Evolutionary conservation across 106 monocot species (phyloP).

Genomic region (Amphibolis antarctica): DNA sequence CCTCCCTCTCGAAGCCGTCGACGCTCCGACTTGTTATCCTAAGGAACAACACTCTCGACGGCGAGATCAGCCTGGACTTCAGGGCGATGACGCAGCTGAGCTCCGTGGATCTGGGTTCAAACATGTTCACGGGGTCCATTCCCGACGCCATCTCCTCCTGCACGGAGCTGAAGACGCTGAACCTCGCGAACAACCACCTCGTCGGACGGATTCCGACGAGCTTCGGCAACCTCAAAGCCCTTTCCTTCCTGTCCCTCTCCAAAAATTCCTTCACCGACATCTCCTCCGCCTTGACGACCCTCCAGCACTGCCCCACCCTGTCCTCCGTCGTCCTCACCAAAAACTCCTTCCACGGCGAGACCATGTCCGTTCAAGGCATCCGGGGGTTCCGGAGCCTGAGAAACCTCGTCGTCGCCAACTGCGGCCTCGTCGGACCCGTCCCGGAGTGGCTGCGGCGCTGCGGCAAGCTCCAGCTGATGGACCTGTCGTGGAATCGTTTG

Average conservation of each 20-base stretch:
- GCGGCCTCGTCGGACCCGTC: slow-evolving; percentile 43
- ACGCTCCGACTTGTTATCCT: slow-evolving; percentile 36
- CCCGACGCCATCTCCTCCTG: slow-evolving; percentile 41
- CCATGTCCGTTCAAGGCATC: slow-evolving; percentile 37
- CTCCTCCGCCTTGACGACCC: slow-evolving; percentile 31
- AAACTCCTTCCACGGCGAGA: slow-evolving; percentile 46
- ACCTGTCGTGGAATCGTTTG: slow-evolving; percentile 74
- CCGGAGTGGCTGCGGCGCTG: slow-evolving; percentile 54
- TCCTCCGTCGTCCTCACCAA: slow-evolving; percentile 43
- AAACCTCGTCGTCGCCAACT: slow-evolving; percentile 47
- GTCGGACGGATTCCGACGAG: slow-evolving; percentile 51
- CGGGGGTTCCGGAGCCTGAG: slow-evolving; percentile 45
- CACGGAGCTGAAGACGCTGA: slow-evolving; percentile 32
- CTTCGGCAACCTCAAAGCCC: slow-evolving; percentile 38
- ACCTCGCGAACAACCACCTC: slow-evolving; percentile 57
- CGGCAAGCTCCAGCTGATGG: slow-evolving; percentile 41
- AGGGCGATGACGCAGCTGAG: slow-evolving; percentile 21
- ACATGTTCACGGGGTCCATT: slow-evolving; percentile 41
- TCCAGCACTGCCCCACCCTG: slow-evolving; percentile 60
- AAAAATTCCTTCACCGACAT: slow-evolving; percentile 48
- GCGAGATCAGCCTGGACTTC: slow-evolving; percentile 39
- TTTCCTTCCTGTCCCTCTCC: slow-evolving; percentile 48
- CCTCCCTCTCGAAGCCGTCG: slow-evolving; percentile 40
- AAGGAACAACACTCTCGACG: slow-evolving; percentile 50
- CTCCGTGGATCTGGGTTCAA: slow-evolving; percentile 59